Evolutionary conservation across 148 eudicot species (phyloP), one percentile per base, ranked within the genome.

Genomic region (Camellia granthamiana): DNA sequence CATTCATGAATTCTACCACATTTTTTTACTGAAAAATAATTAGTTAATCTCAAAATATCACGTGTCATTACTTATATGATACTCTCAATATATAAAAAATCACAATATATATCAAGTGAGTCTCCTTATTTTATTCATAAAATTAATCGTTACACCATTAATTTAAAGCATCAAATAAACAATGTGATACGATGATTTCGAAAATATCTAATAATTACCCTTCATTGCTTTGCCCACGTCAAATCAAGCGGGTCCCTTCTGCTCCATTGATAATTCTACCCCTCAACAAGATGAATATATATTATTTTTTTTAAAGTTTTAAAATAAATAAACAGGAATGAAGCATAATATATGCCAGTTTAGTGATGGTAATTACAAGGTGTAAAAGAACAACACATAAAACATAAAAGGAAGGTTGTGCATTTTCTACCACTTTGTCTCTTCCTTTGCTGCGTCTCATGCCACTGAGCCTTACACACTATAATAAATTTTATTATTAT

Each of bases 321-420:
- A 23, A 30, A 30, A 30, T 30, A 30, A 51, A 19, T 12, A 44
- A 46, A 12, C 10, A 46, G 1, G 0, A 13, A 43, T 5, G 18
- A 69, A 46, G 58, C 60, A 16, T 72, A 60, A 46, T 21, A 23
- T 72, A 12, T 51, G 76, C 54, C 23, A 23, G 0, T 30, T 43
- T 3, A 15, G 47, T 12, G 73, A 55, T 69, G 76, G 43, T 72
- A 72, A 54, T 72, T 72, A 52, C 76, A 72, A 72, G 11, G 61
- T 52, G 43, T 72, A 72, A 47, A 71, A 72, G 52, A 7, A 72
- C 76, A 72, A 72, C 76, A 72, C 74, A 9, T 46, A 47, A 70
- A 38, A 70, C 61, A 44, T 11, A 21, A 61, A 54, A 21, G 61
- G 76, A 52, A 51, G 44, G 7, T 52, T 54, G 55, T 70, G 74